These are phyloP conservation scores for Eleusine indica DNA, from an alignment of 176 grass and related monocot genomes.

Conservation along the genomic window DNA sequence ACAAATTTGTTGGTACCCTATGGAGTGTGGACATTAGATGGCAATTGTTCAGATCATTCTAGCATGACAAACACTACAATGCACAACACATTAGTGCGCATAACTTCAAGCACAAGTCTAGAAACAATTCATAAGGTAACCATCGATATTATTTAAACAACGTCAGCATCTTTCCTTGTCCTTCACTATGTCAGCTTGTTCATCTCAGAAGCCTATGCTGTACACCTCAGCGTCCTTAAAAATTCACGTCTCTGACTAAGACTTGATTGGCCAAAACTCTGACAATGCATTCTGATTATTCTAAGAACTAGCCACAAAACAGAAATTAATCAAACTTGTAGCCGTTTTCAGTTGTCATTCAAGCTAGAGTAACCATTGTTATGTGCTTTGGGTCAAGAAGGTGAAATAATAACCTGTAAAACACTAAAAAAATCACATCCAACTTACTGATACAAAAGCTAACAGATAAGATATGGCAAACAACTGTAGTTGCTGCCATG, in stretches of 20 bases:
- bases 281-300: not conserved
- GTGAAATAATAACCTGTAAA: not conserved
- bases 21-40: not conserved
- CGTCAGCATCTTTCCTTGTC: conserved; percentile 1
- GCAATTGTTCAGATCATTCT: conserved; percentile 9
- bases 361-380: not conserved
- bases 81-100: not conserved
- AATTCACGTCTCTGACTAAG: conserved; percentile 21
- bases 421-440: not conserved
- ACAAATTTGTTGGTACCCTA: not conserved
- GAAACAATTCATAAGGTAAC: conserved; percentile 25
- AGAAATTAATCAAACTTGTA: not conserved
- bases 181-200: not conserved
- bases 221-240: not conserved
- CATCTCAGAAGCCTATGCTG: not conserved
- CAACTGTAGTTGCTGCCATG: not conserved
- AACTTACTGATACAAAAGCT: not conserved
- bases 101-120: not conserved
- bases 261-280: conserved; percentile 18
- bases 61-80: not conserved
- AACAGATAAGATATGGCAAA: not conserved
- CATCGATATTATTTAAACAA: conserved; percentile 20
- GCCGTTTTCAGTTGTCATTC: not conserved
- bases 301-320: not conserved
- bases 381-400: not conserved